Evolutionary conservation across 2,329 filamentous ascomycete genomes (phyloP), one percentile per base, ranked within the genome.

Genomic region (Calonectria naviculata): DNA sequence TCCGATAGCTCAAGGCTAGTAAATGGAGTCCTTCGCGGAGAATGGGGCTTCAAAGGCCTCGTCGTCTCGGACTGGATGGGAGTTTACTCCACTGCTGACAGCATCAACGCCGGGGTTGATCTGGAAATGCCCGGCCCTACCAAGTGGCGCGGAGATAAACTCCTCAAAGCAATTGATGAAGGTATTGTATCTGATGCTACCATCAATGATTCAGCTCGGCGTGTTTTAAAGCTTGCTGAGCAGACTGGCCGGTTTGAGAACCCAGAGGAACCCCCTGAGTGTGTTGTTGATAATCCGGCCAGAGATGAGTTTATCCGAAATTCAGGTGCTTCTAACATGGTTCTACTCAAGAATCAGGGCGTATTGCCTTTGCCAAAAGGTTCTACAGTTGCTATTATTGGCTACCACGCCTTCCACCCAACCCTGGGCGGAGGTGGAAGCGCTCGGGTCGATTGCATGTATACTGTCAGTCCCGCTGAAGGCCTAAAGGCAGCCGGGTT

Each of bases 291-390:
- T 62, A 73, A 73, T 36, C 76, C 76, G n/a, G 77, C 80, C 61
- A 46, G 65, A 4, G 38, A 66, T 19, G 56, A 44, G 4, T 41
- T 73, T 44, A 73, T 75, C 15, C 41, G 29, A 6, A 44, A 49
- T 1, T 26, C 61, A 5, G 71, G 60, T 5, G 61, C 68, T 15
- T 44, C 58, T 6, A 72, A 68, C 1, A 68, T 91, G 21, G 90
- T 92, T 3, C 85, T 92, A 15, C 82, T 93, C 49, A 92, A 92
- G 81, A 93, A 93, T 73, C 85, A 90, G 29, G 84, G 85, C 21
- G 80, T 89, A 2, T 83, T 93, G 2, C 91, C 91, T 2, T 78
- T 89, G 12, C 84, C 69, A 5, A 68, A 64, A 36, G 29, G 19
- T 4, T 72, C 62, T 42, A 66, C 36, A 60, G 68, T 76, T 1